These are phyloP conservation scores for Chlorella variabilis DNA, from an alignment of 163 green algal species.

Conservation along the genomic window DNA sequence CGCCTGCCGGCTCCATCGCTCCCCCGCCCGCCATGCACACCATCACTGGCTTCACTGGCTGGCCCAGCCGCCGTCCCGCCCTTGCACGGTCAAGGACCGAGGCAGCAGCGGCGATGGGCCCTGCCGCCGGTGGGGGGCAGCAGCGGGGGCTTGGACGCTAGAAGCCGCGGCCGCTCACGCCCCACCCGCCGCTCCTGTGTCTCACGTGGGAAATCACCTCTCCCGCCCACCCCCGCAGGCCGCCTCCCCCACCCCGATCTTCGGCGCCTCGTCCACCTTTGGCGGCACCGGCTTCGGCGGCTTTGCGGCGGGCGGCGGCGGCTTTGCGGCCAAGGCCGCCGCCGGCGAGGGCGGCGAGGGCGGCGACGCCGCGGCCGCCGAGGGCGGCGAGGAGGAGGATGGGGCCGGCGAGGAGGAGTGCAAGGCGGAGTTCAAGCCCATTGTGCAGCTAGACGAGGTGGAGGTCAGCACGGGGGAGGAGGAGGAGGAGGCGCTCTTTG, in stretches of 20 bases:
- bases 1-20: not conserved
- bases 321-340: slow-evolving; percentile 55
- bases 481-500: slow-evolving; percentile 87
- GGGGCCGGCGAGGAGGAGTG: slow-evolving; percentile 76
- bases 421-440: slow-evolving; percentile 89
- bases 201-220: too few species aligned
- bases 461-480: slow-evolving; percentile 90
- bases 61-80: too few species aligned
- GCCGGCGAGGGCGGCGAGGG: slow-evolving; percentile 37
- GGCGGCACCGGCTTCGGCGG: slow-evolving; percentile 72
- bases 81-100: too few species aligned
- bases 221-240: not conserved
- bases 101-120: too few species aligned
- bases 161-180: too few species aligned
- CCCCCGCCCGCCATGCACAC: not conserved
- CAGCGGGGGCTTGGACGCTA: too few species aligned
- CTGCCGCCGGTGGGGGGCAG: too few species aligned
- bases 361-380: not conserved
- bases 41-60: too few species aligned
- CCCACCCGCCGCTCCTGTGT: too few species aligned
- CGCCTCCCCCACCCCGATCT: slow-evolving; percentile 64
- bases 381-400: slow-evolving; percentile 52
- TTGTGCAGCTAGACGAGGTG: slow-evolving; percentile 97
- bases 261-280: slow-evolving; percentile 69
- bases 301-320: too few species aligned